These are phyloP conservation scores for Nicotiana undulata DNA, from an alignment of 257 asterid species.

Conservation along the genomic window DNA sequence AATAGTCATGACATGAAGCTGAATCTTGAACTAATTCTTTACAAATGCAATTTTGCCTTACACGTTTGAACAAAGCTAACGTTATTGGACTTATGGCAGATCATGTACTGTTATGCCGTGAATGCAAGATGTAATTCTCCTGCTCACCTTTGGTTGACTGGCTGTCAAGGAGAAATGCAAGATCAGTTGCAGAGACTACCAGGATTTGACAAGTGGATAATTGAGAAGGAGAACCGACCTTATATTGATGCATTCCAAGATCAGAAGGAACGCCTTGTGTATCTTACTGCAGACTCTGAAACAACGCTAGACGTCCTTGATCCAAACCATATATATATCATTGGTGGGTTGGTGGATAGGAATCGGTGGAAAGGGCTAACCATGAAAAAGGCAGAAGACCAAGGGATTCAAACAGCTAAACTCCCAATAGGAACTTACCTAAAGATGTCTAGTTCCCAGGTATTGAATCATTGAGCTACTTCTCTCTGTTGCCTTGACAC, in stretches of 20 bases:
- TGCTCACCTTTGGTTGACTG: slow-evolving; percentile 92
- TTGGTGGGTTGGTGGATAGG: slow-evolving; percentile 97
- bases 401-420: slow-evolving; percentile 90
- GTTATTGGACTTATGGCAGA: slow-evolving; percentile 38
- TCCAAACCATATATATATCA: slow-evolving; percentile 62
- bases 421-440: slow-evolving; percentile 83
- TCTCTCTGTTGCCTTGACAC: background rate
- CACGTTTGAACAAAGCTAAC: slow-evolving; percentile 6
- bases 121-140: slow-evolving; percentile 66
- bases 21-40: background rate
- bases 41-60: slow-evolving; percentile 2
- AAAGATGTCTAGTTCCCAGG: slow-evolving; percentile 98
- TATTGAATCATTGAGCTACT: slow-evolving; percentile 8
- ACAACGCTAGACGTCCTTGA: slow-evolving; percentile 67
- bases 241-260: slow-evolving; percentile 60
- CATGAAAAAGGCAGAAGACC: slow-evolving; percentile 75
- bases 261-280: slow-evolving; percentile 71
- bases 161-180: slow-evolving; percentile 81
- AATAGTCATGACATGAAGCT: background rate
- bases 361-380: slow-evolving; percentile 97
- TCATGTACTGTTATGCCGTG: slow-evolving; percentile 87
- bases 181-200: slow-evolving; percentile 60
- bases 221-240: slow-evolving; percentile 68
- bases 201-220: slow-evolving; percentile 84
- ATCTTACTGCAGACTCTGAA: slow-evolving; percentile 94